phyloP scores from a whole-genome alignment of 2,329 filamentous ascomycete genomes.

The Botrytis squamosa region DNA sequence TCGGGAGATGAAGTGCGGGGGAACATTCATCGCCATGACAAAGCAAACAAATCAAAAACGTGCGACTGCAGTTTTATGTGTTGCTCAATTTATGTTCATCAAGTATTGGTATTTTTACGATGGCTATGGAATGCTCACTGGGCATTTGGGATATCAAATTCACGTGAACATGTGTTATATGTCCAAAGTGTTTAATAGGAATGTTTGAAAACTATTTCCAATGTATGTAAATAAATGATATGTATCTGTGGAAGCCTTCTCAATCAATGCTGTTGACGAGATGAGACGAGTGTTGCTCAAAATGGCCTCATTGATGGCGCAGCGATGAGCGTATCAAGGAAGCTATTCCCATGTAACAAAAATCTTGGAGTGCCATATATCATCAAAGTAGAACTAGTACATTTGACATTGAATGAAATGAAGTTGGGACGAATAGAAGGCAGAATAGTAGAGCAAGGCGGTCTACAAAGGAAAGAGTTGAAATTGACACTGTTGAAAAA shows the following conservation, averaged over 20 bases:
- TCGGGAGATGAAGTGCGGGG: slow-evolving; percentile 4
- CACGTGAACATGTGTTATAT: background rate
- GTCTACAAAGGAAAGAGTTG: background rate
- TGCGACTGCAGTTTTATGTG: background rate
- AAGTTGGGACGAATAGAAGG: background rate
- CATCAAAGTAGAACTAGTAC: background rate
- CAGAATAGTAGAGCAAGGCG: slow-evolving; percentile 2
- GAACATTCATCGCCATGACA: background rate
- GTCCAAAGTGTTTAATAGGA: background rate
- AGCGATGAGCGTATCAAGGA: background rate
- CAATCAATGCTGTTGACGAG: background rate
- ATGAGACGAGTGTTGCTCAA: background rate
- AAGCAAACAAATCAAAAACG: background rate
- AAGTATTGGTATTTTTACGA: background rate
- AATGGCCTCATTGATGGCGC: background rate
- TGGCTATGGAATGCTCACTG: background rate
- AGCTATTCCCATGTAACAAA: background rate
- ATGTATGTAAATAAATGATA: background rate
- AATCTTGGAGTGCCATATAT: background rate
- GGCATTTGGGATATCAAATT: background rate
- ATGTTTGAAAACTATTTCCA: background rate
- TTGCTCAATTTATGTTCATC: background rate
- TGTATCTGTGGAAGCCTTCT: background rate
- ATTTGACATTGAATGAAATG: background rate
- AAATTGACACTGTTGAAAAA: background rate